A percentile compares a stretch with the other conserved stretches of the same genome.
These are phyloP conservation scores for Clonostachys byssicola DNA, from an alignment of 2,329 filamentous ascomycete genomes.

Conservation along the genomic window DNA sequence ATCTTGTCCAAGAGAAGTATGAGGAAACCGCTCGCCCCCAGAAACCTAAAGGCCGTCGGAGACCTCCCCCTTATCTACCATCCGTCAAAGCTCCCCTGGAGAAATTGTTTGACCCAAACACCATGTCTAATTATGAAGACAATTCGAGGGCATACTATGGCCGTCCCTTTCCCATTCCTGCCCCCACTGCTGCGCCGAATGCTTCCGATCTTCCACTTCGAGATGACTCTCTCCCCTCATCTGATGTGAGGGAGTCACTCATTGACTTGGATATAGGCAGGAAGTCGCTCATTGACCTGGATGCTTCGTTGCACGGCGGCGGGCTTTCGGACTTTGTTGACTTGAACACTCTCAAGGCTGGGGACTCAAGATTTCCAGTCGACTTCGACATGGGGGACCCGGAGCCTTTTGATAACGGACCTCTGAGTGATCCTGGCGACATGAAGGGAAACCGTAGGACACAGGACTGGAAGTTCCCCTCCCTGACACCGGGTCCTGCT, in stretches of 20 bases:
- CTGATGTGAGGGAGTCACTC: slow-evolving; percentile 54
- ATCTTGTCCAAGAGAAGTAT: slow-evolving; percentile 39
- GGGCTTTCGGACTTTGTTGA: slow-evolving; percentile 56
- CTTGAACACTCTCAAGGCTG: slow-evolving; percentile 55
- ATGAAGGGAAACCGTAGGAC: slow-evolving; percentile 45
- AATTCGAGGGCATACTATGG: slow-evolving; percentile 60
- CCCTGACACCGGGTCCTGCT: slow-evolving; percentile 45
- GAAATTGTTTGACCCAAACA: slow-evolving; percentile 64
- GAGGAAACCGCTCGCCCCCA: slow-evolving; percentile 51
- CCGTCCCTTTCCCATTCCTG: slow-evolving; percentile 25
- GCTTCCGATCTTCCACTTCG: slow-evolving; percentile 55
- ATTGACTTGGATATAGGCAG: slow-evolving; percentile 37
- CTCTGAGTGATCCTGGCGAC: slow-evolving; percentile 45
- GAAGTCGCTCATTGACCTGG: slow-evolving; percentile 53
- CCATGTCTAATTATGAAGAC: slow-evolving; percentile 59
- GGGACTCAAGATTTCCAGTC: slow-evolving; percentile 37
- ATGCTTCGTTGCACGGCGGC: slow-evolving; percentile 51
- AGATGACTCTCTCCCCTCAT: slow-evolving; percentile 45
- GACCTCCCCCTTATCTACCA: slow-evolving; percentile 54
- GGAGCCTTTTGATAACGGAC: not conserved
- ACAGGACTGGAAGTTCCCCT: slow-evolving; percentile 56
- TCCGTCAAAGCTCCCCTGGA: slow-evolving; percentile 56
- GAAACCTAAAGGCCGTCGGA: slow-evolving; percentile 37
- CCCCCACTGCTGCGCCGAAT: slow-evolving; percentile 20
- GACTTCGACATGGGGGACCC: slow-evolving; percentile 43